These are phyloP conservation scores for Trichoderma gracile DNA, from an alignment of 2,329 filamentous ascomycete genomes.

Conservation along the genomic window DNA sequence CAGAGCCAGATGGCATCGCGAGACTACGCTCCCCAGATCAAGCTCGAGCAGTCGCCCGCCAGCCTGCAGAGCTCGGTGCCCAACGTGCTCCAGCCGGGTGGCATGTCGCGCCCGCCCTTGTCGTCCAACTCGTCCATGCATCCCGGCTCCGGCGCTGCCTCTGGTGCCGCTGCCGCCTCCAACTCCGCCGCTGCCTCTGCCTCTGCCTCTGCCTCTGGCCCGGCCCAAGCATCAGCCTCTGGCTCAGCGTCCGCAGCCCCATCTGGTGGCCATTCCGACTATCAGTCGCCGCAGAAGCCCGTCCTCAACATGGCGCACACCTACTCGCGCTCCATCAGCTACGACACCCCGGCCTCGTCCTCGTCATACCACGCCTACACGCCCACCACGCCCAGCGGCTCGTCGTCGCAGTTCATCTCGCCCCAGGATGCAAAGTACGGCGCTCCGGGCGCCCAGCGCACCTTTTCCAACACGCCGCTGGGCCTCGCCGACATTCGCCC, in stretches of 20 bases:
- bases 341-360: slow-evolving; percentile 56
- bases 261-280: slow-evolving; percentile 50
- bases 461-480: slow-evolving; percentile 79
- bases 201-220: slow-evolving; percentile 29
- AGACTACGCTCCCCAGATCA: slow-evolving; percentile 55
- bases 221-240: slow-evolving; percentile 37
- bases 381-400: slow-evolving; percentile 64
- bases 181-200: slow-evolving; percentile 37
- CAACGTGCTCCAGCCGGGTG: slow-evolving; percentile 61
- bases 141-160: slow-evolving; percentile 27
- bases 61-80: slow-evolving; percentile 48
- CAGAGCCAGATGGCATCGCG: slow-evolving; percentile 49
- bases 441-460: slow-evolving; percentile 59
- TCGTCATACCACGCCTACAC: slow-evolving; percentile 59
- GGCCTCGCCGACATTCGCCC: slow-evolving; percentile 91
- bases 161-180: slow-evolving; percentile 33
- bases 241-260: slow-evolving; percentile 30
- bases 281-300: slow-evolving; percentile 65
- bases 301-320: slow-evolving; percentile 67
- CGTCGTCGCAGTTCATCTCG: slow-evolving; percentile 65
- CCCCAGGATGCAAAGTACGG: slow-evolving; percentile 57
- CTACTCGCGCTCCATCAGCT: slow-evolving; percentile 76
- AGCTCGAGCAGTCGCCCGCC: slow-evolving; percentile 48
- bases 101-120: slow-evolving; percentile 43
- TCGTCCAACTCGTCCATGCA: slow-evolving; percentile 51